Evolutionary conservation across 495 filamentous ascomycete species (phyloP), one percentile per base, ranked within the genome.

Genomic region (Podospora pseudopauciseta): DNA sequence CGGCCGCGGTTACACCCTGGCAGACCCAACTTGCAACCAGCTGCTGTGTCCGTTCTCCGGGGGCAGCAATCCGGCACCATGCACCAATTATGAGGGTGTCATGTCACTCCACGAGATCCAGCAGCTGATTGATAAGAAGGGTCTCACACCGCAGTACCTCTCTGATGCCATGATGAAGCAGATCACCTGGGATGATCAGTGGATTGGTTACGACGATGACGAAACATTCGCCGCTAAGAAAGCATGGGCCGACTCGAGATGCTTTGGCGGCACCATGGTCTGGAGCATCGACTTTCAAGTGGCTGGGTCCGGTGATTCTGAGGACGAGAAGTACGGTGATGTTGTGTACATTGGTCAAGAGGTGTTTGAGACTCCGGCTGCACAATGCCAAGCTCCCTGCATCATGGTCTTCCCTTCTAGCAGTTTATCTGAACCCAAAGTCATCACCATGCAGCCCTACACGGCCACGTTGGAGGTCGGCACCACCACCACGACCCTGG

Each of bases 1-100:
- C 64, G 81, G 80, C 0, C 74, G 80, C 3, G 69, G 74, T 19
- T 85, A 79, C 69, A 81, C 79, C 1, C 70, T 84, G 26, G 0
- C 62, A 0, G 75, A 82, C 57, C 58, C 75, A 0, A 28, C 13
- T 7, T 86, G 83, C 68, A 69, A 76, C 65, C 58, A 23, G 20
- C 65, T 71, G n/a, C 58, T 75, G 0, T 78, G 79, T 65, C 63
- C 56, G 5, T 80, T 78, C 58, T 53, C 30, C 7, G 70, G 65
- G 5, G 60, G 68, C 5, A 79, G 72, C 61, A 67, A 68, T 39
- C 71, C 78, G 16, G 80, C 72, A 0, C 18, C 53, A 0, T 83
- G 80, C 68, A 79, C 79, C 4, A 64, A 63, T 5, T 71, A 63
- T 2, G 56, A 53, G 4, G 79, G 80, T 11, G 72, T 78, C 20